Base-by-base conservation (phyloP, 768 basidiomycete genomes). In the Lactarius sp. region DNA sequence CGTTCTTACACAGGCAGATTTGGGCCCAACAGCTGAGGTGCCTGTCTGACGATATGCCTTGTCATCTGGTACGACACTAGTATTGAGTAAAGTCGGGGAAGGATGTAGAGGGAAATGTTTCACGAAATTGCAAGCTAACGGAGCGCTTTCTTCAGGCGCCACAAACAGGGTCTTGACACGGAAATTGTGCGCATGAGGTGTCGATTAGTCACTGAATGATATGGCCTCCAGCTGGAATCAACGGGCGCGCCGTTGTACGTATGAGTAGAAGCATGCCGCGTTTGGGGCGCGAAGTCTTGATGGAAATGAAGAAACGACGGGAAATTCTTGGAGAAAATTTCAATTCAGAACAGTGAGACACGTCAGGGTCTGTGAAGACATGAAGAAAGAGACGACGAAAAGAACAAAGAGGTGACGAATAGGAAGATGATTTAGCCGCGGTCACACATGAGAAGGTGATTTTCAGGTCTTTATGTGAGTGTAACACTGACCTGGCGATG, bases 141-240 rank as follows among this genome's bases (percentile, higher is more conserved):
- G 34, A 27, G 50, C 1, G 33, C 34, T 13, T 20, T 49, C 49
- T 13, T 46, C 34, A 59, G 39, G 22, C 36, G 52, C 52, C 44
- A 53, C 57, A 41, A 58, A 10, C 12, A 41, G 18, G 31, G 31
- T 50, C 57, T 31, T 56, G 46, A 56, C 54, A 52, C 46, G 62
- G 54, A 27, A 58, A 46, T n/a, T 47, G 42, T 16, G 16, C 9
- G 27, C 52, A 13, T 9, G 16, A 14, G 4, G 18, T 12, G 56
- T 63, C 51, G 37, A 59, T 53, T 37, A 37, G 51, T 52, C 10
- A 46, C 22, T 13, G 36, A 22, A 31, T 49, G 6, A 44, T 10
- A 61, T 37, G 47, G 34, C 41, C 47, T 49, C 46, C 46, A 37
- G 8, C 52, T 54, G 14, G 42, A 3, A 34, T 44, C 31, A 12